A percentile compares a stretch with the other conserved stretches of the same genome.
Evolutionary conservation across 2,329 filamentous ascomycete species (phyloP).

Genomic region (Talaromyces verruculosus): DNA sequence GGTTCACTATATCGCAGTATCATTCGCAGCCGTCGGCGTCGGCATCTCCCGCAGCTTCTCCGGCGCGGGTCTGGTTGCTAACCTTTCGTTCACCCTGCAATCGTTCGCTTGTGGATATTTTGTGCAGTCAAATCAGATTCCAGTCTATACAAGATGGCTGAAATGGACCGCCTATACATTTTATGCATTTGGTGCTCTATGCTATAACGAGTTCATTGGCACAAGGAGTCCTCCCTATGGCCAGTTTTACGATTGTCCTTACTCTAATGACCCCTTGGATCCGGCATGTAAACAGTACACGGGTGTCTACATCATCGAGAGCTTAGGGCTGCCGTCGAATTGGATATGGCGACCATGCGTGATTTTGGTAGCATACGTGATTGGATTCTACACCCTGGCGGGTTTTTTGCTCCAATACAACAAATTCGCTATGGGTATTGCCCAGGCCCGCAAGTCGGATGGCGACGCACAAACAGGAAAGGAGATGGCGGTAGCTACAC

Average conservation of each 20-base stretch:
- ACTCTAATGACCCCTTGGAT: conserved; percentile 60
- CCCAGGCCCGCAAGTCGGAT: conserved; percentile 58
- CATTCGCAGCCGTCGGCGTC: conserved; percentile 68
- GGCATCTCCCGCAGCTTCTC: conserved; percentile 66
- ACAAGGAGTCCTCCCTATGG: conserved; percentile 45
- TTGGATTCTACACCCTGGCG: conserved; percentile 63
- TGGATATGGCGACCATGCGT: conserved; percentile 70
- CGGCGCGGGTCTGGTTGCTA: conserved; percentile 69
- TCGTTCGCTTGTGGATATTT: conserved; percentile 76
- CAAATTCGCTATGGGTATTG: conserved; percentile 68
- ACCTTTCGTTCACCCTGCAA: conserved; percentile 71
- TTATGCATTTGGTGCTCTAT: conserved; percentile 70
- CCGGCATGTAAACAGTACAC: conserved; percentile 68
- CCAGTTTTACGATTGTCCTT: conserved; percentile 71
- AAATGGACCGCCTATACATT: conserved; percentile 52
- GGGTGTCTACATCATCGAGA: conserved; percentile 67
- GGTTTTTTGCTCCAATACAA: conserved; percentile 63
- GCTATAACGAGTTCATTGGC: conserved; percentile 67
- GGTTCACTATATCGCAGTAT: conserved; percentile 72
- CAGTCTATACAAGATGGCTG: conserved; percentile 75
- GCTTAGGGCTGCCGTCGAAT: conserved; percentile 64
- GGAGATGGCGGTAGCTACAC: conserved; percentile 60
- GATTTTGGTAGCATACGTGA: conserved; percentile 59
- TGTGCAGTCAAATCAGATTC: conserved; percentile 70
- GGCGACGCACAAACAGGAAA: conserved; percentile 68